Base-by-base conservation (phyloP, 768 basidiomycete species). In the Leccinellum albellum region DNA sequence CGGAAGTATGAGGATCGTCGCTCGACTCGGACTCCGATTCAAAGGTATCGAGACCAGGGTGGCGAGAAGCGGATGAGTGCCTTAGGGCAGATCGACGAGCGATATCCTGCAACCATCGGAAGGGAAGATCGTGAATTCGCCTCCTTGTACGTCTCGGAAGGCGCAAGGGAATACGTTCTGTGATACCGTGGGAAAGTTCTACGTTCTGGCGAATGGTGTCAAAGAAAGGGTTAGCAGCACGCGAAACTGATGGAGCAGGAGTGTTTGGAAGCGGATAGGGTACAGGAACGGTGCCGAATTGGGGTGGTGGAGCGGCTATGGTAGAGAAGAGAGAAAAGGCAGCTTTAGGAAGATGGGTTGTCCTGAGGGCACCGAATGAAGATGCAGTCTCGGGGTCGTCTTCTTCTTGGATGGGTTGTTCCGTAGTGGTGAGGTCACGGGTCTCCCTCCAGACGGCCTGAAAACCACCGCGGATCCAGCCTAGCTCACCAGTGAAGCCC, bases 151-250 rank as follows among this genome's bases (percentile, higher is more conserved):
- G 64, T 33, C 72, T 65, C 2, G 83, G 77, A 15, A 87, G 73
- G 47, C 73, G 73, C 52, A 97, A 83, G 14, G 91, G 85, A 35
- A 96, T 95, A 32, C 90, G 87, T 64, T 94, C 91, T 0, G 86
- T 89, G 59, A 85, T 80, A 7, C 84, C 84, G 32, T 84, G 72
- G 3, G 86, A 82, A 23, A 97, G 82, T 74, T 97, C 94, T 3
- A 85, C 69, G 63, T 93, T 91, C 73, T 94, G 91, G 37, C 90
- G 86, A 64, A 98, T 90, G 64, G 89, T 88, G 72, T 98, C 95
- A 63, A 92, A 98, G 76, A 98, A 98, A 10, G 96, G 96, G 69
- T 96, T 98, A 4, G 74, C 65, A 65, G 65, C 75, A 68, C 51
- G 71, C 28, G 61, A 51, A 66, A 60, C 55, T 50, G 59, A 61